Percentiles rank a stretch among this genome's conserved stretches.
phyloP scores from a whole-genome alignment of 2,329 filamentous ascomycete genomes.

The Monascus ruber region DNA sequence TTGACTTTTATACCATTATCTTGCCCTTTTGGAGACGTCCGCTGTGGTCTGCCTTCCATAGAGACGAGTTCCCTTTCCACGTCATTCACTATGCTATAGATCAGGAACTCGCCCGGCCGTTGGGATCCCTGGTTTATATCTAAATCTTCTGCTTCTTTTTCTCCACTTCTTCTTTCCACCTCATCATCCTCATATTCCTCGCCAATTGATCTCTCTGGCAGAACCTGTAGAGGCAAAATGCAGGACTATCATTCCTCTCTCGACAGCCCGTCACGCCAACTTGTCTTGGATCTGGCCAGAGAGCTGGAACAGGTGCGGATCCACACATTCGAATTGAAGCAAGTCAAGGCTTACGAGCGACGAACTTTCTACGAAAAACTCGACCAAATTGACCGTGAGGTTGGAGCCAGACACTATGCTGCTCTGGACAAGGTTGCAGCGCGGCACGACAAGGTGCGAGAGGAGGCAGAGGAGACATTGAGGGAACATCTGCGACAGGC shows the following conservation, averaged over 20 bases:
- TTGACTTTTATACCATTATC: too few species aligned
- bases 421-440: slow-evolving; percentile 55
- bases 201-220: too few species aligned
- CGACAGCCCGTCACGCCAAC: slow-evolving; percentile 31
- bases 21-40: too few species aligned
- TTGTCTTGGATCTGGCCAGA: slow-evolving; percentile 28
- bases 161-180: too few species aligned
- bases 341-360: slow-evolving; percentile 32
- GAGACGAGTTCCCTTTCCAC: too few species aligned
- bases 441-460: slow-evolving; percentile 55
- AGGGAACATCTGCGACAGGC: slow-evolving; percentile 34
- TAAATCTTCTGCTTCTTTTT: too few species aligned
- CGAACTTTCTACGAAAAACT: slow-evolving; percentile 45
- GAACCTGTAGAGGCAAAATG: too few species aligned
- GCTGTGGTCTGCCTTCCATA: too few species aligned
- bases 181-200: too few species aligned
- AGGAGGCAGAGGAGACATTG: slow-evolving; percentile 43
- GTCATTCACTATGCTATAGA: too few species aligned
- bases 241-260: slow-evolving; percentile 10
- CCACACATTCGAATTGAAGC: slow-evolving; percentile 32
- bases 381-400: slow-evolving; percentile 51
- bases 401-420: slow-evolving; percentile 51
- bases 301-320: slow-evolving; percentile 31
- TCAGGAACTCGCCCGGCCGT: too few species aligned
- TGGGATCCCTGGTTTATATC: too few species aligned